Evolutionary conservation across 495 filamentous ascomycete genomes (phyloP).

Genomic region (Xylaria acuta): DNA sequence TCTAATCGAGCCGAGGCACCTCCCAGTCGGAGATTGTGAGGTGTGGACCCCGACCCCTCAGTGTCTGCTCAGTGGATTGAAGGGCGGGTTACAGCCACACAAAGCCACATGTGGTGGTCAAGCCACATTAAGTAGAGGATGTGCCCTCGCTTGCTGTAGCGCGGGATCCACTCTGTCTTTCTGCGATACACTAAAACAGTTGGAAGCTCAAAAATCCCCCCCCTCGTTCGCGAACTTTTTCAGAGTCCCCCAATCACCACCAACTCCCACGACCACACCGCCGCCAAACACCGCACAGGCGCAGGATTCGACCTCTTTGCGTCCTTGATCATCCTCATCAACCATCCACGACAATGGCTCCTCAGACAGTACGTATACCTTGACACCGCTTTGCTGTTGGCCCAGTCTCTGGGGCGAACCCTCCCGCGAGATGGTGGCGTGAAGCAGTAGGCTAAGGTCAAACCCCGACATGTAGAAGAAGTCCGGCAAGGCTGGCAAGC

Average conservation of each 20-base stretch:
- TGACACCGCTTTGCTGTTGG: conserved; percentile 89
- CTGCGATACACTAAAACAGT: conserved; percentile 44
- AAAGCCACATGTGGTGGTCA: neutral
- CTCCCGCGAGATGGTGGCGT: conserved; percentile 55
- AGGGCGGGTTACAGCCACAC: neutral
- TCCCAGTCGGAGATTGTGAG: neutral
- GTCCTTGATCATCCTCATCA: conserved; percentile 46
- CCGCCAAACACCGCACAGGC: conserved; percentile 40
- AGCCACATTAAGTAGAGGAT: conserved; percentile 6
- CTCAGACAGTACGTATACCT: conserved; percentile 75
- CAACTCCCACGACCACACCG: conserved; percentile 28
- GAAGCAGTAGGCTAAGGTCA: conserved; percentile 95
- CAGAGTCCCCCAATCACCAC: conserved; percentile 19
- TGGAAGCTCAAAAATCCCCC: conserved; percentile 30
- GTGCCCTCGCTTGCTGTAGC: conserved; percentile 28
- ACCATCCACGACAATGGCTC: conserved; percentile 60
- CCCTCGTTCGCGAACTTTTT: conserved; percentile 30
- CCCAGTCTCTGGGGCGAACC: conserved; percentile 48
- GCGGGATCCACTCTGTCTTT: conserved; percentile 25
- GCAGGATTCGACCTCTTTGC: conserved; percentile 72
- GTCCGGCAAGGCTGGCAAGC: conserved; percentile 64
- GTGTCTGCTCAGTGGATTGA: too few species aligned
- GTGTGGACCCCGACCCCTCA: too few species aligned
- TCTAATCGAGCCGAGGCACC: neutral
- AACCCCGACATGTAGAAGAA: conserved; percentile 66